Percentiles rank a stretch among this genome's conserved stretches.
These are phyloP conservation scores for Thuja plicata DNA, from an alignment of 83 land plant genomes.

Conservation along the genomic window DNA sequence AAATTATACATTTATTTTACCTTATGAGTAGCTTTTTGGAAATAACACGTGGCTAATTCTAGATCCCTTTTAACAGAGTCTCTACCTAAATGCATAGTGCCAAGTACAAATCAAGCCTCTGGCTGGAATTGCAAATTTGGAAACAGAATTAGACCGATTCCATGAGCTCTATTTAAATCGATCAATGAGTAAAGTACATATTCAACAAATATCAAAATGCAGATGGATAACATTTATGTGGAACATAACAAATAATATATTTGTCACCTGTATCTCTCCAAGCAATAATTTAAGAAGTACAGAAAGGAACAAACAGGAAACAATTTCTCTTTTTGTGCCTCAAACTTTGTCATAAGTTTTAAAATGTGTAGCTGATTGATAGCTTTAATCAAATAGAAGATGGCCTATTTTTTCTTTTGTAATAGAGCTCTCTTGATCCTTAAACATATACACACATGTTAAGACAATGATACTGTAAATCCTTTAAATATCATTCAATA, in stretches of 20 bases:
- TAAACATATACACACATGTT: not conserved
- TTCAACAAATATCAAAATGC: not conserved
- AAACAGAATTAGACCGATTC: slow-evolving; percentile 11
- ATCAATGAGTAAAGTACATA: not conserved
- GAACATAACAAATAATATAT: not conserved
- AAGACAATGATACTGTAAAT: not conserved
- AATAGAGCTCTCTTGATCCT: not conserved
- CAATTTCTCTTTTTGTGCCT: slow-evolving; percentile 4
- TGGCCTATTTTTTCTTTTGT: slow-evolving; percentile 48
- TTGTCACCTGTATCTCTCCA: not conserved
- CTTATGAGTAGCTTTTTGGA: slow-evolving; percentile 79
- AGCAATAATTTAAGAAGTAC: not conserved
- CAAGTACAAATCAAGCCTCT: slow-evolving; percentile 76
- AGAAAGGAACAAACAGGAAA: not conserved
- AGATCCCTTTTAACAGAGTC: slow-evolving; percentile 62
- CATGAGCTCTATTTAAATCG: not conserved
- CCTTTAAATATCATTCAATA: not conserved
- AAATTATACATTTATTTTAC: slow-evolving; percentile 18
- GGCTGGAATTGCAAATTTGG: slow-evolving; percentile 65
- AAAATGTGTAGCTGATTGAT: slow-evolving; percentile 63
- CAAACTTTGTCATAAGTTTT: not conserved
- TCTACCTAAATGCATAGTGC: slow-evolving; percentile 68
- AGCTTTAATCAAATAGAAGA: slow-evolving; percentile 73
- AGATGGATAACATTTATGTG: not conserved
- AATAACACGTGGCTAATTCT: slow-evolving; percentile 78